Conservation (phyloP, 805 yeast species). For the Geotrichum ghanense region DNA sequence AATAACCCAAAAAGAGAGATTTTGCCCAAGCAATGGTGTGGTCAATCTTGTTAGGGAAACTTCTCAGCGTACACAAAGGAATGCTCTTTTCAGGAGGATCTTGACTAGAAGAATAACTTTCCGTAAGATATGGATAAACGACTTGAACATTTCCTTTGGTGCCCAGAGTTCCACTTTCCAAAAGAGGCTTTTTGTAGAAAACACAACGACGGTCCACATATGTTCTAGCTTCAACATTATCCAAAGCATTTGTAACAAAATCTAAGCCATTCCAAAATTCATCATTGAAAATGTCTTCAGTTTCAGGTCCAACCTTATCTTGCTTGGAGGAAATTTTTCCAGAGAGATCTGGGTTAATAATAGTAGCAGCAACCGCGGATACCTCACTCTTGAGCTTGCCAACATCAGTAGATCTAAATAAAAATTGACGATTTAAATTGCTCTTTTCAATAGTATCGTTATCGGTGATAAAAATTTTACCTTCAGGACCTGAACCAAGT, state of each 20-base stretch:
- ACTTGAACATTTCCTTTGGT: constrained; percentile 98
- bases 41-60: constrained; percentile 96
- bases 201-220: constrained; percentile 97
- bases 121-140: constrained; percentile 85
- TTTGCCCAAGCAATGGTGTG: constrained; percentile 99
- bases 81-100: constrained; percentile 98
- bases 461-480: constrained; percentile 78
- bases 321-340: constrained; percentile 67
- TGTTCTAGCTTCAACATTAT: constrained; percentile 95
- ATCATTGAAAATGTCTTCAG: constrained; percentile 78
- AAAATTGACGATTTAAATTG: constrained; percentile 89
- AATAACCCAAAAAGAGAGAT: constrained; percentile 83
- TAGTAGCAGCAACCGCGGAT: constrained; percentile 73
- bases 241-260: constrained; percentile 92
- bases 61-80: constrained; percentile 92
- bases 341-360: constrained; percentile 72
- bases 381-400: constrained; percentile 84
- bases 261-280: constrained; percentile 76
- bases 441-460: constrained; percentile 93
- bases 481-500: constrained; percentile 81
- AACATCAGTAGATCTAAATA: constrained; percentile 90
- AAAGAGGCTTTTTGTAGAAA: constrained; percentile 76
- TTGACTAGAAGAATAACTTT: constrained; percentile 89
- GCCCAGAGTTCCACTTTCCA: constrained; percentile 96
- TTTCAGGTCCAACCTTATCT: constrained; percentile 90